Evolutionary conservation across 2,329 filamentous ascomycete species (phyloP).

Genomic region (Fusarium sp.): DNA sequence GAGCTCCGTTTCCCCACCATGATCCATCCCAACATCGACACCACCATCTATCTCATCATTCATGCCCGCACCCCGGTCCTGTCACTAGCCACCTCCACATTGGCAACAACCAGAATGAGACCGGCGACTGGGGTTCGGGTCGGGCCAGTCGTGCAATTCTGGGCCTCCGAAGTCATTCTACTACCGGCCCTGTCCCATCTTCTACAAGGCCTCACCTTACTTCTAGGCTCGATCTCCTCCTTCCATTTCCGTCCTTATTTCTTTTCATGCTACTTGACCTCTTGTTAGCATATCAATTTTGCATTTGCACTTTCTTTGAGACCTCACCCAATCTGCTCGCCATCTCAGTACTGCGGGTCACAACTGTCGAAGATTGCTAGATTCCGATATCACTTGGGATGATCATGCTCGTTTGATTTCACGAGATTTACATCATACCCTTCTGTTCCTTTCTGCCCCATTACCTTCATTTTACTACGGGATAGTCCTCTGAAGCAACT

Average conservation of each 20-base stretch:
- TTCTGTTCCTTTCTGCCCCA: conserved; percentile 1
- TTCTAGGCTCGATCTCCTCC: conserved; percentile 47
- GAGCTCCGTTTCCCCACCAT: conserved; percentile 47
- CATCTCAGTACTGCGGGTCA: conserved; percentile 17
- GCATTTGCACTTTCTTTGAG: conserved; percentile 29
- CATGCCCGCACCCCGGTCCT: conserved; percentile 48
- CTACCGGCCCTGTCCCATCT: conserved; percentile 42
- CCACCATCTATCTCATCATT: conserved; percentile 50
- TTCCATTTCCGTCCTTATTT: conserved; percentile 39
- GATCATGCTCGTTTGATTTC: conserved; percentile 17
- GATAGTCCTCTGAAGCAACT: conserved; percentile 1
- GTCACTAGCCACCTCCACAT: conserved; percentile 53
- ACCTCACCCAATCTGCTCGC: conserved; percentile 15
- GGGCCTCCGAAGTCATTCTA: conserved; percentile 45
- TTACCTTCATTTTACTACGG: conserved; percentile 4
- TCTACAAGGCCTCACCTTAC: conserved; percentile 45
- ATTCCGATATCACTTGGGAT: conserved; percentile 20
- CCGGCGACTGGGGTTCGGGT: conserved; percentile 48
- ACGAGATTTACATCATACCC: conserved; percentile 8
- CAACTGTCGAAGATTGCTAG: conserved; percentile 28
- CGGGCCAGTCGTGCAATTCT: conserved; percentile 50
- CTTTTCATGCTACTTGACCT: conserved; percentile 34
- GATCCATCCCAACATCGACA: conserved; percentile 49
- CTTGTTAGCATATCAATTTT: conserved; percentile 31
- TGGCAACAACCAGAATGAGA: conserved; percentile 50